A percentile compares a stretch with the other conserved stretches of the same genome.
These are phyloP conservation scores for Plenodomus biglobosus DNA, from an alignment of 2,329 filamentous ascomycete species.

Conservation along the genomic window DNA sequence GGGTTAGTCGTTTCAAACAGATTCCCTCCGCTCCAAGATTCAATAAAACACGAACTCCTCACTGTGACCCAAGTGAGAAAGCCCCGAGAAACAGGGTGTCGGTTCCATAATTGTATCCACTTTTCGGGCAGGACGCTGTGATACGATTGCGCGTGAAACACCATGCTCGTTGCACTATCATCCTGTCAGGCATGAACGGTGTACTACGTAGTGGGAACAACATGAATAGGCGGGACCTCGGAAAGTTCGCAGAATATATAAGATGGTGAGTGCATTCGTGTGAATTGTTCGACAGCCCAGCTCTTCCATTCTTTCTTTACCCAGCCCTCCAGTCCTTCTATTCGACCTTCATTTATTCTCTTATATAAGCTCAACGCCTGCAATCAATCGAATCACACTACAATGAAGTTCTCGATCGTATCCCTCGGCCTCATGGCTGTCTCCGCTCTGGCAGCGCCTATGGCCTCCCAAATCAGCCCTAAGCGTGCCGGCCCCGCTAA, in stretches of 20 bases:
- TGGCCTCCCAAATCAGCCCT: conserved; percentile 21
- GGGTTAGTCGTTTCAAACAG: conserved; percentile 21
- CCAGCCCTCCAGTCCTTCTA: conserved; percentile 15
- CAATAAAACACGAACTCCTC: conserved; percentile 3
- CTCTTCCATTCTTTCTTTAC: conserved; percentile 20
- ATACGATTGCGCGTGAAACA: conserved; percentile 13
- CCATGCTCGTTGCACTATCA: conserved; percentile 5
- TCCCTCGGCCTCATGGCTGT: conserved; percentile 34
- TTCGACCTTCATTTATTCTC: conserved; percentile 10
- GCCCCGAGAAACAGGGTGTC: conserved; percentile 10
- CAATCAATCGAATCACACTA: conserved; percentile 10
- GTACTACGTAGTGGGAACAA: conserved; percentile 1
- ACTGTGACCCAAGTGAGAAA: conserved; percentile 4
- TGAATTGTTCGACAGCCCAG: conserved; percentile 12
- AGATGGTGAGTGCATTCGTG: conserved; percentile 6
- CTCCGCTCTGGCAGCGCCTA: conserved; percentile 39
- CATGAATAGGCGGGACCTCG: background rate
- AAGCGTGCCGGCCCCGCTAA: conserved; percentile 27
- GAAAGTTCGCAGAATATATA: conserved; percentile 7
- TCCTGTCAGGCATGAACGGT: conserved; percentile 7
- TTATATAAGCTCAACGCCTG: conserved; percentile 7
- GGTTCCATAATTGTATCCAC: conserved; percentile 5
- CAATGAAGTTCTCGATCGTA: conserved; percentile 38
- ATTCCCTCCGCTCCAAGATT: conserved; percentile 12
- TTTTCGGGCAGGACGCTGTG: conserved; percentile 6